Percentiles rank a stretch among this genome's conserved stretches.
Evolutionary conservation across 768 basidiomycete genomes (phyloP).

Genomic region (Russula emetica): DNA sequence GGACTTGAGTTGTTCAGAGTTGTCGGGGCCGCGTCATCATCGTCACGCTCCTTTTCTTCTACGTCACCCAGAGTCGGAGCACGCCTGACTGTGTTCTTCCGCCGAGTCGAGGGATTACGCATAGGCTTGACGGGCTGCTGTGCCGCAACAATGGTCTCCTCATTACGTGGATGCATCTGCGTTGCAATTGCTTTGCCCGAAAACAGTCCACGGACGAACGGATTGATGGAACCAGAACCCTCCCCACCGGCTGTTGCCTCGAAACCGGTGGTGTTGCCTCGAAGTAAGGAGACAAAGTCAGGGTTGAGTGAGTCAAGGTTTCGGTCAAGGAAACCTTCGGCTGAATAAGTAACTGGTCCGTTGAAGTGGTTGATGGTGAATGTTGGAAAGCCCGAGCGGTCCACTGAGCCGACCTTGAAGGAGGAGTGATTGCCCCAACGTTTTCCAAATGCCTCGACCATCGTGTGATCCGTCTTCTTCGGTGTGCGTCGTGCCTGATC

Average conservation of each 20-base stretch:
- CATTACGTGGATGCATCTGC: slow-evolving; percentile 85
- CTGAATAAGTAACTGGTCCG: slow-evolving; percentile 86
- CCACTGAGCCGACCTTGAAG: slow-evolving; percentile 76
- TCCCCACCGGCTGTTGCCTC: slow-evolving; percentile 49
- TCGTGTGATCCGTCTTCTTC: slow-evolving; percentile 90
- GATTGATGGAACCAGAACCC: slow-evolving; percentile 76
- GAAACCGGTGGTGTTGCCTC: slow-evolving; percentile 45
- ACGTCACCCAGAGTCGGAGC: slow-evolving; percentile 46
- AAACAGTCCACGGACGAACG: slow-evolving; percentile 89
- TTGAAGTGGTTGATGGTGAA: slow-evolving; percentile 93
- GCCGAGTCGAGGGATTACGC: slow-evolving; percentile 84
- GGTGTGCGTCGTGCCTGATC: slow-evolving; percentile 83
- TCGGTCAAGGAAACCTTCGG: slow-evolving; percentile 83
- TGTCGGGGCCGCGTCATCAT: slow-evolving; percentile 34
- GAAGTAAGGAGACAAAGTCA: slow-evolving; percentile 86
- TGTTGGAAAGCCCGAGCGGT: slow-evolving; percentile 73
- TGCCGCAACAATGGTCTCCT: slow-evolving; percentile 93
- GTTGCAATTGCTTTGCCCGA: slow-evolving; percentile 86
- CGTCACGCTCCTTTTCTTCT: slow-evolving; percentile 51
- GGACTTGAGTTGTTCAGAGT: slow-evolving; percentile 42
- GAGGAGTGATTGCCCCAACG: slow-evolving; percentile 91
- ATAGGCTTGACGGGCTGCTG: slow-evolving; percentile 93
- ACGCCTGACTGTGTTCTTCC: slow-evolving; percentile 70
- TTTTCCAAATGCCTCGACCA: slow-evolving; percentile 92
- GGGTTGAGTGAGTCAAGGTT: slow-evolving; percentile 89